Evolutionary conservation across 148 eudicot genomes (phyloP).

Genomic region (Suaeda aralocaspica): DNA sequence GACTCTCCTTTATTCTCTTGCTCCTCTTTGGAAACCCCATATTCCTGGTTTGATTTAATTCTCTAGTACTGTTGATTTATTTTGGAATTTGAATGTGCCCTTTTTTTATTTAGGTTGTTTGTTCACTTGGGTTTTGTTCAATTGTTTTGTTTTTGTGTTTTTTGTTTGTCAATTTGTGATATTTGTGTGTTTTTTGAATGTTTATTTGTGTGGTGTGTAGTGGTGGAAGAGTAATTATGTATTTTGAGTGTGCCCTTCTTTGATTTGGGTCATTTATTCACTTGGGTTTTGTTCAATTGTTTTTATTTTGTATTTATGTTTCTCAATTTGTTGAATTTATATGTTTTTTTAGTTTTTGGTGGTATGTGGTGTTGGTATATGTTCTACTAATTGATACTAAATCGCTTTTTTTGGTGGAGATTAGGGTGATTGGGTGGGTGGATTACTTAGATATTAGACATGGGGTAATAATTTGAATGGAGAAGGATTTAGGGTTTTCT

Average conservation of each 20-base stretch:
- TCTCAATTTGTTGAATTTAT: neutral
- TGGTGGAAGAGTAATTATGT: neutral
- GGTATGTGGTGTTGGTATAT: neutral
- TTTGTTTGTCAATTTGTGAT: neutral
- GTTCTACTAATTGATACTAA: neutral
- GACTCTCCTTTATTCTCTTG: constrained; percentile 73
- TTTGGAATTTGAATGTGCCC: neutral
- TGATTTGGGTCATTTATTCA: neutral
- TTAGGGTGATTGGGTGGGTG: neutral
- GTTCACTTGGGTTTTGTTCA: neutral
- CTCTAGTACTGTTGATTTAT: neutral
- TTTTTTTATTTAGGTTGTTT: neutral
- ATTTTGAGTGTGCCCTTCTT: neutral
- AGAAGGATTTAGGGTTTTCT: constrained; percentile 25
- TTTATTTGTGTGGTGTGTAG: neutral
- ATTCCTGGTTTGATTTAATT: constrained; percentile 47
- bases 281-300: neutral
- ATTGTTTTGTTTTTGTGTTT: neutral
- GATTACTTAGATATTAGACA: neutral
- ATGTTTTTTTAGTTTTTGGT: neutral
- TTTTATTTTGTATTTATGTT: neutral
- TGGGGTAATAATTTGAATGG: neutral
- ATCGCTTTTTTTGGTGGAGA: neutral
- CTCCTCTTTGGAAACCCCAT: constrained; percentile 84
- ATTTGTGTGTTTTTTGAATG: neutral